Percentiles rank a stretch among this genome's conserved stretches.
Evolutionary conservation across 805 yeast genomes (phyloP).

Genomic region (Alloascoidea africana): DNA sequence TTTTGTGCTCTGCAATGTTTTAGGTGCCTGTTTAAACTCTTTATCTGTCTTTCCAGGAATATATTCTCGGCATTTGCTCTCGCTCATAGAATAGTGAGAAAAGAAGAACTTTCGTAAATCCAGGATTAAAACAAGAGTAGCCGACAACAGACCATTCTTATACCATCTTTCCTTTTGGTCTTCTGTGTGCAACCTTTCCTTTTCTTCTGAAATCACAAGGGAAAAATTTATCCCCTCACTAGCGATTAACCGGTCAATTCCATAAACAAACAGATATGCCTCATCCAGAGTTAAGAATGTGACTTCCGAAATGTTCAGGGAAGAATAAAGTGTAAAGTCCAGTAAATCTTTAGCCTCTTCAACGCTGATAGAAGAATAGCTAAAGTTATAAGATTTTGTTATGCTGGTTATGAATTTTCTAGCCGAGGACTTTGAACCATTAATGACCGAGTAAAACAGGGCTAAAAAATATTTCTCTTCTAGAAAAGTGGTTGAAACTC

Average conservation of each 20-base stretch:
- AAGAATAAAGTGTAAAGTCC: slow-evolving; percentile 19
- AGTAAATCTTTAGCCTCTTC: slow-evolving; percentile 10
- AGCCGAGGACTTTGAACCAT: slow-evolving; percentile 22
- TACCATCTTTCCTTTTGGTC: slow-evolving; percentile 4
- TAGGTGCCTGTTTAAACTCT: slow-evolving; percentile 4
- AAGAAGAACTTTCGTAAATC: slow-evolving; percentile 5
- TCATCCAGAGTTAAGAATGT: slow-evolving; percentile 35
- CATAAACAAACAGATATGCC: slow-evolving; percentile 25
- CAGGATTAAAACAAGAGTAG: slow-evolving; percentile 6
- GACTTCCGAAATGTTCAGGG: slow-evolving; percentile 23
- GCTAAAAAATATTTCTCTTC: slow-evolving; percentile 21
- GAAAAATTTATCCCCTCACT: slow-evolving; percentile 24
- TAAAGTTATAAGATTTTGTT: slow-evolving; percentile 17
- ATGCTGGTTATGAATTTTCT: slow-evolving; percentile 25
- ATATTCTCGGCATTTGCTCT: slow-evolving; percentile 8
- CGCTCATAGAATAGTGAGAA: slow-evolving; percentile 5
- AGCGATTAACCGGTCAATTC: slow-evolving; percentile 26
- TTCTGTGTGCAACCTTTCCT: slow-evolving; percentile 8
- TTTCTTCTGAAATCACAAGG: slow-evolving; percentile 7
- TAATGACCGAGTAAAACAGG: slow-evolving; percentile 27
- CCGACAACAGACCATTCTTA: slow-evolving; percentile 4
- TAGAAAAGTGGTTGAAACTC: slow-evolving; percentile 13
- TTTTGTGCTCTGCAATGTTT: not conserved
- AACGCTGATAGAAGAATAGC: slow-evolving; percentile 13
- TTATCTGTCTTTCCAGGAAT: slow-evolving; percentile 5